These are phyloP conservation scores for Hortiboletus campestris DNA, from an alignment of 768 basidiomycete genomes.

Conservation along the genomic window DNA sequence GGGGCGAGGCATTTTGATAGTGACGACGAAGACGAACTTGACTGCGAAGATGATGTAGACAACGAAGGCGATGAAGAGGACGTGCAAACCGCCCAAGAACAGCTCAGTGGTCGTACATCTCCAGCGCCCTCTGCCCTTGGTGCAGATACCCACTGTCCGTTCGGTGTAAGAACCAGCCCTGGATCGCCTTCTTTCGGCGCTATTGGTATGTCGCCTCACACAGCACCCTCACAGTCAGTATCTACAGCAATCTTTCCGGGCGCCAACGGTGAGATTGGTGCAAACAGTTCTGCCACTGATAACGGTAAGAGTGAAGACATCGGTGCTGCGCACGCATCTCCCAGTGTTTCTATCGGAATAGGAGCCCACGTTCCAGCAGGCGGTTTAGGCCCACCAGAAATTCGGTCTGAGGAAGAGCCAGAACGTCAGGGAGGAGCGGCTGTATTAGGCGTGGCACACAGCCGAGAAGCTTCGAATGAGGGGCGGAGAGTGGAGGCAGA, in stretches of 20 bases:
- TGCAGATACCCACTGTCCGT: slow-evolving; percentile 7
- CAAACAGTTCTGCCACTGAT: not conserved
- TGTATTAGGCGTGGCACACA: slow-evolving; percentile 19
- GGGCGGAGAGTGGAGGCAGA: slow-evolving; percentile 20
- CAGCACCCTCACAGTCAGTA: slow-evolving; percentile 4
- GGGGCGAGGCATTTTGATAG: slow-evolving; percentile 13
- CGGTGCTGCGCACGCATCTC: not conserved
- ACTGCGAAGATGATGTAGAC: slow-evolving; percentile 30
- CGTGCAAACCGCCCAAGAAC: slow-evolving; percentile 22
- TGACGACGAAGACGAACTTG: slow-evolving; percentile 26
- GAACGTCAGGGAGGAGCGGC: slow-evolving; percentile 11
- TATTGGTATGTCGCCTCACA: not conserved
- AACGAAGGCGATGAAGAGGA: slow-evolving; percentile 29
- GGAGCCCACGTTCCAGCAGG: not conserved
- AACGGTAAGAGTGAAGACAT: slow-evolving; percentile 1
- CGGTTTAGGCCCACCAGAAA: not conserved
- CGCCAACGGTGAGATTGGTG: not conserved
- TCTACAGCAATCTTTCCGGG: slow-evolving; percentile 10
- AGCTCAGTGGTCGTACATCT: slow-evolving; percentile 24
- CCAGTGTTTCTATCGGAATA: slow-evolving; percentile 1
- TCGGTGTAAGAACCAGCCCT: slow-evolving; percentile 2
- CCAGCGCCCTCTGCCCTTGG: slow-evolving; percentile 25
- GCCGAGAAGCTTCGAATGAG: slow-evolving; percentile 17
- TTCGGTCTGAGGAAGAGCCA: not conserved
- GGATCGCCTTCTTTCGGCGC: slow-evolving; percentile 4